phyloP scores from a whole-genome alignment of 148 eudicot genomes.

The Amaranthus cruentus region DNA sequence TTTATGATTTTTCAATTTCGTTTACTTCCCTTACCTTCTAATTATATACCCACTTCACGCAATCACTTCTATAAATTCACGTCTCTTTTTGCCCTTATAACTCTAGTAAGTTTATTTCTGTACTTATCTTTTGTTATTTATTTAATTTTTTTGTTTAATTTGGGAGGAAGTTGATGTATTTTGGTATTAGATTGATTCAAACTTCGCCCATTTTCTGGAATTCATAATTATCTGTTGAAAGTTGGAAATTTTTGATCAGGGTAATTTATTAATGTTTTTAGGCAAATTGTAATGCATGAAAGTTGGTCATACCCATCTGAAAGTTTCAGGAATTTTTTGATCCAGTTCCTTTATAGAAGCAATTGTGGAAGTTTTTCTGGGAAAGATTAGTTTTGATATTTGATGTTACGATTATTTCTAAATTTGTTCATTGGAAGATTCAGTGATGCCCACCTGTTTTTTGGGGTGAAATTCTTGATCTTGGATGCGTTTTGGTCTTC shows the following conservation, averaged over 20 bases:
- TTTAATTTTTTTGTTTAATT: not conserved
- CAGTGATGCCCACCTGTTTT: not conserved
- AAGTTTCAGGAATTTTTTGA: conserved; percentile 3
- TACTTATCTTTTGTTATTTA: not conserved
- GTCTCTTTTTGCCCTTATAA: conserved; percentile 1
- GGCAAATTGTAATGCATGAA: conserved; percentile 1
- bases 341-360: not conserved
- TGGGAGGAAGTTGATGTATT: not conserved
- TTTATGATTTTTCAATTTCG: not conserved
- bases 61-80: conserved; percentile 23
- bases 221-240: not conserved
- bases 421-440: not conserved
- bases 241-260: conserved; percentile 11
- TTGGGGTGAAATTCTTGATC: not conserved
- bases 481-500: not conserved
- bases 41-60: conserved; percentile 24
- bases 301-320: conserved; percentile 3
- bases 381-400: not conserved
- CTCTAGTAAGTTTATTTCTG: not conserved
- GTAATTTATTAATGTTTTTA: not conserved
- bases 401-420: not conserved
- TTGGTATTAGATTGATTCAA: conserved; percentile 1
- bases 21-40: conserved; percentile 2
- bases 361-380: conserved; percentile 7
- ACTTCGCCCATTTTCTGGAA: not conserved